Evolutionary conservation across 805 yeast genomes (phyloP), one percentile per base, ranked within the genome.

Genomic region (Teunomyces funiuensis): DNA sequence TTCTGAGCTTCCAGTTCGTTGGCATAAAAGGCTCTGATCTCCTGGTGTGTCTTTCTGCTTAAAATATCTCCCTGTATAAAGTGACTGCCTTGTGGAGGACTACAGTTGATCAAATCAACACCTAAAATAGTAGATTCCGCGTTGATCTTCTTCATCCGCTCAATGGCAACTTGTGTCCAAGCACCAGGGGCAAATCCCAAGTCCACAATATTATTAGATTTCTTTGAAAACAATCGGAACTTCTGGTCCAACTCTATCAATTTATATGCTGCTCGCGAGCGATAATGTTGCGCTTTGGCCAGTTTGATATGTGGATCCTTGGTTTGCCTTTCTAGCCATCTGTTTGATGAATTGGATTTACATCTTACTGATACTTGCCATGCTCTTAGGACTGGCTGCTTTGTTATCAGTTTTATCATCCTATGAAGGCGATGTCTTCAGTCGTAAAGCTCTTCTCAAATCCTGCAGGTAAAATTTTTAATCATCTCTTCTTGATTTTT

Each of bases 251-350:
- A 72, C 55, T 91, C 95, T 16, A 81, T 60, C 25, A 93, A 68
- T 56, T 93, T 93, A 66, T 80, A 91, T 0, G 97, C 97, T 0
- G 99, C 99, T 33, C 99, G 63, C 2, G 97, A 88, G 52, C 82
- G 74, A 51, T 77, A 77, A 38, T 85, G 76, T 33, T 74, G 71
- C 4, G 65, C 63, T 50, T 76, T 79, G 3, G 97, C 91, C 49
- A 82, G 82, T 41, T 76, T 69, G 3, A 89, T 74, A 61, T 71
- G 88, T 18, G 52, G 66, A 57, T 91, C 98, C 7, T 63, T 69
- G 14, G 65, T 58, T 46, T 85, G 91, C 41, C 98, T 73, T 18
- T 77, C 69, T 2, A 87, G 61, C 97, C 98, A 91, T 50, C 83
- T 65, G 17, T 66, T 66, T 1, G 89, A 84, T 1, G 89, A 80